Percentiles rank a stretch among this genome's conserved stretches.
phyloP scores from a whole-genome alignment of 805 yeast genomes.

The Yamadazyma sp. region DNA sequence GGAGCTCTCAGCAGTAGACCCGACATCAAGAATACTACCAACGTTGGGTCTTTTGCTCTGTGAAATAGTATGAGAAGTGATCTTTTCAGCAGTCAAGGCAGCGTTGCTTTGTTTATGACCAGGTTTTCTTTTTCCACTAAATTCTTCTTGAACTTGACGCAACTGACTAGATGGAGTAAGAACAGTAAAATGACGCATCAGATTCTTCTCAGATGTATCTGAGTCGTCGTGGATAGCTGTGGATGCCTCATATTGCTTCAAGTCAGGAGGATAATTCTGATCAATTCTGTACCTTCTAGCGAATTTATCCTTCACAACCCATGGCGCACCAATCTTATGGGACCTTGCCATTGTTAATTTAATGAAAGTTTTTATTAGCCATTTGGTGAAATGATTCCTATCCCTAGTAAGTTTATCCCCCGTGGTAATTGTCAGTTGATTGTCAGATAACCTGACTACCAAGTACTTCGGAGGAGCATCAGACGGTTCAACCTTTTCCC shows the following conservation, averaged over 20 bases:
- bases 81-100: no score
- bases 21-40: conserved; percentile 10
- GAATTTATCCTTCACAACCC: conserved; percentile 83
- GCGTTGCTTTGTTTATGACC: conserved; percentile 2
- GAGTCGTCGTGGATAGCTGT: conserved; percentile 33
- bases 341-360: conserved; percentile 77
- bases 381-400: conserved; percentile 83
- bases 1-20: background rate
- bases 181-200: conserved; percentile 16
- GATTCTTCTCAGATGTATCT: conserved; percentile 17
- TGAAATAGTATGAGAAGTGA: background rate
- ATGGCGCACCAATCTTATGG: conserved; percentile 87
- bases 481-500: conserved; percentile 84
- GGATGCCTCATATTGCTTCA: conserved; percentile 40
- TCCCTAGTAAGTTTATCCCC: conserved; percentile 77
- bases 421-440: conserved; percentile 66
- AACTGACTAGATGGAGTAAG: background rate
- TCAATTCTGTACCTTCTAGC: conserved; percentile 70
- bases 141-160: conserved; percentile 9
- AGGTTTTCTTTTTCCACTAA: conserved; percentile 4
- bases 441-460: conserved; percentile 55
- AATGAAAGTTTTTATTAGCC: conserved; percentile 84
- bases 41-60: conserved; percentile 9
- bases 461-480: conserved; percentile 59
- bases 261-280: conserved; percentile 55